phyloP scores from a whole-genome alignment of 129 eudicot genomes.

The Oenanthe sinensis region DNA sequence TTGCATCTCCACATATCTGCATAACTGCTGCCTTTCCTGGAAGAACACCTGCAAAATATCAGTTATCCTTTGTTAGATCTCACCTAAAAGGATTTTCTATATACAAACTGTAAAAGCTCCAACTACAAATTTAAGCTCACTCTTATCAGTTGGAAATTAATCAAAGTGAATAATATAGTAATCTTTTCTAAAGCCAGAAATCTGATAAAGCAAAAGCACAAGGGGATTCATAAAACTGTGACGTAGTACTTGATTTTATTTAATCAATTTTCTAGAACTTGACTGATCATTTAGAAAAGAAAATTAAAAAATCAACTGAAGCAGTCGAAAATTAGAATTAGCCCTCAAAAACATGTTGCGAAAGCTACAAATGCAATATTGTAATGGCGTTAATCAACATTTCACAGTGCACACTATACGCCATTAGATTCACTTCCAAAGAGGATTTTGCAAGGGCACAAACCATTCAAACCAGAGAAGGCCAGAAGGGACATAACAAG shows the following conservation, averaged over 20 bases:
- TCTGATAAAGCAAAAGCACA: not conserved
- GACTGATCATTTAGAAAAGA: not conserved
- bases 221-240: not conserved
- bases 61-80: constrained; percentile 6
- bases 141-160: not conserved
- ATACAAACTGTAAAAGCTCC: not conserved
- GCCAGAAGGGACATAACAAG: not conserved
- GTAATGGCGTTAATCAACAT: not conserved
- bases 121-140: not conserved
- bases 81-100: not conserved
- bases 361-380: not conserved
- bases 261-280: not conserved
- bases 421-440: not conserved
- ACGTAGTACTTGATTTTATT: not conserved
- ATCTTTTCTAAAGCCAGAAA: not conserved
- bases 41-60: constrained; percentile 44
- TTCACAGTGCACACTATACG: not conserved
- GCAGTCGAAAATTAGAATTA: not conserved
- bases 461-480: not conserved
- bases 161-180: not conserved
- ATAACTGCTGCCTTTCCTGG: constrained; percentile 76
- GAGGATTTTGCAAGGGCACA: not conserved
- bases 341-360: not conserved
- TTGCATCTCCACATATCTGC: constrained; percentile 68
- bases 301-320: not conserved